phyloP scores from a whole-genome alignment of 305 asterid genomes.

The Lippia alba region DNA sequence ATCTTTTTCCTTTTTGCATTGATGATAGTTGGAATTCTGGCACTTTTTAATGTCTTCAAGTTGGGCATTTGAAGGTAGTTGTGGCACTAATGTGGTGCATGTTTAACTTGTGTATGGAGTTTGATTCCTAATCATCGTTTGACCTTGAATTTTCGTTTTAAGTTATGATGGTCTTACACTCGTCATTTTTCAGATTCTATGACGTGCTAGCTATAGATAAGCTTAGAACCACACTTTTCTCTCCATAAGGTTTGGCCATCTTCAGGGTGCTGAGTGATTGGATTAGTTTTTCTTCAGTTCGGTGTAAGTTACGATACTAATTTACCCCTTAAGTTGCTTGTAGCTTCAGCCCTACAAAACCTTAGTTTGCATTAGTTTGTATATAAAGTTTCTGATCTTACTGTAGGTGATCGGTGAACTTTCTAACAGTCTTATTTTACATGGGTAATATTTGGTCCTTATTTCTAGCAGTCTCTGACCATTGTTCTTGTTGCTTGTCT shows the following conservation, averaged over 20 bases:
- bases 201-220: too few species aligned
- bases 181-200: too few species aligned
- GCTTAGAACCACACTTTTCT: not conserved
- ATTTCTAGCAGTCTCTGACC: too few species aligned
- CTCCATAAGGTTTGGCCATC: not conserved
- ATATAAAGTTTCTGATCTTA: too few species aligned
- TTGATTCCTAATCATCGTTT: conserved; percentile 24
- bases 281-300: not conserved
- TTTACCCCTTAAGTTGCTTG: not conserved
- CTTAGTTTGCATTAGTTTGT: too few species aligned
- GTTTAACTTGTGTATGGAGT: conserved; percentile 31
- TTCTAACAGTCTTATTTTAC: too few species aligned
- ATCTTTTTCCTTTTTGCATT: conserved; percentile 20
- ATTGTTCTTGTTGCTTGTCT: too few species aligned
- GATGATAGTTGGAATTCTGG: conserved; percentile 19
- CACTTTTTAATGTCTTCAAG: not conserved
- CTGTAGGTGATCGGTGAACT: too few species aligned
- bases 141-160: not conserved
- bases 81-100: conserved; percentile 20
- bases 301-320: not conserved
- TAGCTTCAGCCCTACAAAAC: not conserved
- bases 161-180: not conserved
- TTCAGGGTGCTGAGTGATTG: not conserved
- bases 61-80: conserved; percentile 29
- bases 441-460: too few species aligned